These are phyloP conservation scores for Circinella umbellata DNA, from an alignment of 371 early-diverging fungal species.

Conservation along the genomic window DNA sequence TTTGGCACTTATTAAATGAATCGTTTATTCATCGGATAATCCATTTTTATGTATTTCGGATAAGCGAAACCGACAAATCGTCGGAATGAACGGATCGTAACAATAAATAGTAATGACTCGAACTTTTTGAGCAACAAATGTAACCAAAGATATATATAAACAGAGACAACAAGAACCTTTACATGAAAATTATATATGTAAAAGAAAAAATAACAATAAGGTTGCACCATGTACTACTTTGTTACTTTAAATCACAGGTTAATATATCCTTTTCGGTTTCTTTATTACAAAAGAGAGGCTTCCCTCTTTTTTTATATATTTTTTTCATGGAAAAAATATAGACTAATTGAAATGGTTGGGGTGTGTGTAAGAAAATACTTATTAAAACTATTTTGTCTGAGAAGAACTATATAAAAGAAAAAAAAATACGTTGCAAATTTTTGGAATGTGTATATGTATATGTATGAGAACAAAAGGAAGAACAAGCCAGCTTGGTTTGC, in stretches of 20 bases:
- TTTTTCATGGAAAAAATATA: not conserved
- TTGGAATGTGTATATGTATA: not conserved
- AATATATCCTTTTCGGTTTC: slow-evolving; percentile 11
- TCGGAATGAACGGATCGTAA: too few species aligned
- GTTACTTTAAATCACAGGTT: slow-evolving; percentile 4
- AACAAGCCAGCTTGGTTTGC: slow-evolving; percentile 3
- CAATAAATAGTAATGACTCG: not conserved
- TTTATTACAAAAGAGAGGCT: slow-evolving; percentile 1
- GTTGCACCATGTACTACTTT: slow-evolving; percentile 4
- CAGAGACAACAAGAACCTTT: not conserved
- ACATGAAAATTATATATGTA: not conserved
- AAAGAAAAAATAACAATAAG: not conserved
- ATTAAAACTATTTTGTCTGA: not conserved
- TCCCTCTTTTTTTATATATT: not conserved
- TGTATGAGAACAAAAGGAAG: not conserved
- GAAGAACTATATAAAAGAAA: not conserved
- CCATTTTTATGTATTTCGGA: too few species aligned
- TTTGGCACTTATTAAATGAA: too few species aligned
- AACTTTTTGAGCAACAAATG: not conserved
- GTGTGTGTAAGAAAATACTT: too few species aligned
- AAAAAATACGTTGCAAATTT: not conserved
- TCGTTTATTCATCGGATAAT: too few species aligned
- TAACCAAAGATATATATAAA: not conserved
- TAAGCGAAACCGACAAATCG: too few species aligned
- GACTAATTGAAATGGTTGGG: too few species aligned